Conservation (phyloP, 2,329 filamentous ascomycete species). For the Pseudogymnoascus sp. region DNA sequence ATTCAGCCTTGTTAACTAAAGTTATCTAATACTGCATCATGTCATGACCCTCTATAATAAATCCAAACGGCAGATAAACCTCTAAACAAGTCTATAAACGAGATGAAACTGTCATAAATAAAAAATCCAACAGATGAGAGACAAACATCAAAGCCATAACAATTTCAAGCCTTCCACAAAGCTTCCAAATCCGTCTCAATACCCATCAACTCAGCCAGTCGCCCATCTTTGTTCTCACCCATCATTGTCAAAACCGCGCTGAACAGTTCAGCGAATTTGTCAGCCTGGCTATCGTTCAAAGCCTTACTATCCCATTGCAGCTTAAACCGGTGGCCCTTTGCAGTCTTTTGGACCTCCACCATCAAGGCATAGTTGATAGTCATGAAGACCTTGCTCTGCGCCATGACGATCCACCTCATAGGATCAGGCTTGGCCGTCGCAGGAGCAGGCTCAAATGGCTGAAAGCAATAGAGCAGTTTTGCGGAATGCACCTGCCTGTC, state of each 20-base stretch:
- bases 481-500: conserved; percentile 16
- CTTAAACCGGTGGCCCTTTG: conserved; percentile 11
- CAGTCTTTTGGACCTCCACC: conserved; percentile 15
- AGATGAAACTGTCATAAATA: background rate
- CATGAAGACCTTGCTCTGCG: conserved; percentile 14
- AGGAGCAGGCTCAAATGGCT: conserved; percentile 30
- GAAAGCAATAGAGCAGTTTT: conserved; percentile 28
- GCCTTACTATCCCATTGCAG: conserved; percentile 2
- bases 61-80: background rate
- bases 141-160: background rate
- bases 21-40: background rate
- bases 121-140: background rate
- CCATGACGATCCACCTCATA: conserved; percentile 19
- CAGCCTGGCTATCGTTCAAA: background rate
- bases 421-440: conserved; percentile 4
- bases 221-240: background rate
- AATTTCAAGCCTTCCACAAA: background rate
- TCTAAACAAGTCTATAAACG: background rate
- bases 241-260: background rate
- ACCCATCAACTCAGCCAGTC: background rate
- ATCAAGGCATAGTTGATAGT: conserved; percentile 14
- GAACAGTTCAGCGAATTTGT: background rate
- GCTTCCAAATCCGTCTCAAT: background rate
- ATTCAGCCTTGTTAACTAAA: background rate
- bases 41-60: background rate